Evolutionary conservation across 257 asterid genomes (phyloP).

Genomic region (Cruciata laevipes): DNA sequence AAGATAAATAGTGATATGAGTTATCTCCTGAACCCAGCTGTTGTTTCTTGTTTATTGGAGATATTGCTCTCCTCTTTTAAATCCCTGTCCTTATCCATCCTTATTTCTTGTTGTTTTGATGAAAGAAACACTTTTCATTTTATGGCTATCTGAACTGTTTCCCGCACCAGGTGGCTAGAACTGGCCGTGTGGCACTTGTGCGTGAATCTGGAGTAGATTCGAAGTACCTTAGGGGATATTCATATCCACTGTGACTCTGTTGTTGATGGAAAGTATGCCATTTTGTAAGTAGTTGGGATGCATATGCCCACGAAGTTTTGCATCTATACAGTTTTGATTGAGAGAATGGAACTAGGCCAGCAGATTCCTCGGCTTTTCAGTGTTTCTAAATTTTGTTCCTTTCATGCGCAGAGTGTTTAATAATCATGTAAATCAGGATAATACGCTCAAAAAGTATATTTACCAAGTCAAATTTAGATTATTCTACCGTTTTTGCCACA

Average conservation of each 20-base stretch:
- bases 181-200: constrained; percentile 74
- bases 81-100: not conserved
- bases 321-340: not conserved
- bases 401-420: no score
- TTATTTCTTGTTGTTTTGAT: not conserved
- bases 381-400: not conserved
- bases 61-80: not conserved
- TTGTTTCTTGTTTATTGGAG: not conserved
- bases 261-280: not conserved
- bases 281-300: not conserved
- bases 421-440: not conserved
- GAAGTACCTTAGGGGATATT: constrained; percentile 72
- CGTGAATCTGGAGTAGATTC: constrained; percentile 93
- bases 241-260: constrained; percentile 47
- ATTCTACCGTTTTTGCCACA: no score
- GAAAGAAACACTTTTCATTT: not conserved
- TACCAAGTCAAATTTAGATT: no score
- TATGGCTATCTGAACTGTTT: not conserved
- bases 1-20: not conserved
- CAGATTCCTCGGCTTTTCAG: not conserved
- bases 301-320: not conserved
- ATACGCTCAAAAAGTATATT: not conserved
- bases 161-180: constrained; percentile 66
- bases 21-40: not conserved
- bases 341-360: not conserved